A percentile compares a stretch with the other conserved stretches of the same genome.
Conservation (phyloP, 768 basidiomycete species). For the Trametes elegans region DNA sequence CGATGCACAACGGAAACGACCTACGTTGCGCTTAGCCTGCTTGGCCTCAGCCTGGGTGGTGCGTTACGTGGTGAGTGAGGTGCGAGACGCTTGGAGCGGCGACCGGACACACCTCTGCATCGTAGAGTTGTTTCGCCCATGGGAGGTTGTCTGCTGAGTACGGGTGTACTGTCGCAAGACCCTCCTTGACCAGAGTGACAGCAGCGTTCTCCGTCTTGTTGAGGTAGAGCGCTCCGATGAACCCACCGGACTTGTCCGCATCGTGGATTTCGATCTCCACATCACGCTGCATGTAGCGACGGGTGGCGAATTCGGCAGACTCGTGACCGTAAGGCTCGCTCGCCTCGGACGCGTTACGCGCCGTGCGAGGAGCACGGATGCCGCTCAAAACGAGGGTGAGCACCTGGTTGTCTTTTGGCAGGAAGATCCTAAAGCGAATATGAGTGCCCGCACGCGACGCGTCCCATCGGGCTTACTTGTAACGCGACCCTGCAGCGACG, state of each 20-base stretch:
- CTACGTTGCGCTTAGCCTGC: constrained; percentile 69
- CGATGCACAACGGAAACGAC: constrained; percentile 27
- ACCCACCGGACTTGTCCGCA: constrained; percentile 93
- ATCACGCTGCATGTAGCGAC: constrained; percentile 90
- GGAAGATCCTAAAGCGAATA: constrained; percentile 54
- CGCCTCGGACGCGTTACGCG: constrained; percentile 78
- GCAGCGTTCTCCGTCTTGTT: constrained; percentile 89
- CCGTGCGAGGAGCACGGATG: constrained; percentile 87
- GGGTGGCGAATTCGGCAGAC: constrained; percentile 73
- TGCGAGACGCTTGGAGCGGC: background rate
- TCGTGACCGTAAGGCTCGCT: constrained; percentile 87
- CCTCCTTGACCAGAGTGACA: constrained; percentile 78
- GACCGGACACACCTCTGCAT: constrained; percentile 65
- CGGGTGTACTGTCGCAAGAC: constrained; percentile 82
- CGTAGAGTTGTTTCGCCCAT: constrained; percentile 76
- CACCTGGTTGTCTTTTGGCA: constrained; percentile 91
- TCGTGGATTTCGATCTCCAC: constrained; percentile 90
- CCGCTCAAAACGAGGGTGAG: constrained; percentile 91
- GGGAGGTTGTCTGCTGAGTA: constrained; percentile 83
- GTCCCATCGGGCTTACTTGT: constrained; percentile 61
- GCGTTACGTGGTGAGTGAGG: background rate
- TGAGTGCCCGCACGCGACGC: background rate
- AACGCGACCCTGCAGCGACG: constrained; percentile 91
- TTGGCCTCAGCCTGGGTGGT: constrained; percentile 72
- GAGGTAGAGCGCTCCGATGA: constrained; percentile 84